A percentile compares a stretch with the other conserved stretches of the same genome.
Evolutionary conservation across 208 protist genomes (phyloP).

Genomic region (Acanthamoeba culbertsoni): DNA sequence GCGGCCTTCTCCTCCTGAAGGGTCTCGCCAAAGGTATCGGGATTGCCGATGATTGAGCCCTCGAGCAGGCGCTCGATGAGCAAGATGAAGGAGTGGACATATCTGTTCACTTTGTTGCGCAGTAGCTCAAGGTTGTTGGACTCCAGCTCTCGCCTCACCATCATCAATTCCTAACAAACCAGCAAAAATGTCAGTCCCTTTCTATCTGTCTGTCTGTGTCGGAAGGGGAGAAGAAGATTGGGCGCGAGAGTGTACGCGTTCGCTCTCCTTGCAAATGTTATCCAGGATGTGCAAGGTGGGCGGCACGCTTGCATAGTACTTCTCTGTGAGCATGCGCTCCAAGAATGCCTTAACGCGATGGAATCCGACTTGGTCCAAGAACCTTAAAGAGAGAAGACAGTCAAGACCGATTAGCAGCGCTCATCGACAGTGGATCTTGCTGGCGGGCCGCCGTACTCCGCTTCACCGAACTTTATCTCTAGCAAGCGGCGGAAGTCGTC

Average conservation of each 20-base stretch:
- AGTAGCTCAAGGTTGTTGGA: slow-evolving; percentile 64
- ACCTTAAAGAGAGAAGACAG: background rate
- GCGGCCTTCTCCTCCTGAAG: slow-evolving; percentile 67
- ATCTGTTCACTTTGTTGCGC: slow-evolving; percentile 59
- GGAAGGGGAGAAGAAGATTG: background rate
- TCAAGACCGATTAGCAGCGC: background rate
- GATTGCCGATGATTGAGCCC: slow-evolving; percentile 75
- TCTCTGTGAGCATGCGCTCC: slow-evolving; percentile 74
- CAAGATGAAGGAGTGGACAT: slow-evolving; percentile 66
- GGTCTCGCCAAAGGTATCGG: slow-evolving; percentile 73
- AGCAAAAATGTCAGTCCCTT: background rate
- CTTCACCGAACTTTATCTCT: slow-evolving; percentile 74
- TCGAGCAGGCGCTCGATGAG: slow-evolving; percentile 69
- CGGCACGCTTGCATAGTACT: slow-evolving; percentile 72
- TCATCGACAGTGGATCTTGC: background rate
- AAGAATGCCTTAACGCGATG: slow-evolving; percentile 68
- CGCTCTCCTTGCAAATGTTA: slow-evolving; percentile 65
- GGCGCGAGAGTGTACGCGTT: background rate
- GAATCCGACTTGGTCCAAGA: slow-evolving; percentile 71
- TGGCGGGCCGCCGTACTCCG: too few relatives aligned
- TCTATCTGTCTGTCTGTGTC: background rate
- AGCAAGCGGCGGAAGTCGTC: slow-evolving; percentile 71
- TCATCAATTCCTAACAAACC: slow-evolving; percentile 45
- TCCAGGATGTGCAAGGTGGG: slow-evolving; percentile 70
- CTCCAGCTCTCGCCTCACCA: slow-evolving; percentile 68